Conservation (phyloP, 257 asterid species). For the Nemophila menziesii region DNA sequence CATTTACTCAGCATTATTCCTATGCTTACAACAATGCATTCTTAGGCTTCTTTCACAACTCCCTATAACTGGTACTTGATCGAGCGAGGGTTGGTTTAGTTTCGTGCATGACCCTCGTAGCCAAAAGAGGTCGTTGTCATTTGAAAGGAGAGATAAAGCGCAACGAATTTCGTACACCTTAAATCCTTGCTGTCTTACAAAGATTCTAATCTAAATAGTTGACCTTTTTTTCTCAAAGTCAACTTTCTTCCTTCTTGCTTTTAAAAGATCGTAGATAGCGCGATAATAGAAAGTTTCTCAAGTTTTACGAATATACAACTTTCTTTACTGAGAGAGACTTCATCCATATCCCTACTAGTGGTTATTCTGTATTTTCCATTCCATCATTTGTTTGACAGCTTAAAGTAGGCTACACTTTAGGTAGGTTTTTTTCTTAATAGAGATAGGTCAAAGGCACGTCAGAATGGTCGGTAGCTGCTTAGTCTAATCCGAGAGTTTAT, state of each 20-base stretch:
- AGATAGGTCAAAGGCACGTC: constrained; percentile 12
- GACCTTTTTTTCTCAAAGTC: no score
- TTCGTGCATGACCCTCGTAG: constrained; percentile 3
- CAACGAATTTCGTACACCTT: no score
- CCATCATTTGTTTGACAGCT: constrained; percentile 8
- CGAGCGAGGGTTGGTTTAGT: constrained; percentile 1
- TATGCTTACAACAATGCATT: no score
- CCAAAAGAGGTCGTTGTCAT: constrained; percentile 5
- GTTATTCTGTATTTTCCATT: constrained; percentile 10
- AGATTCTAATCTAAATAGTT: no score
- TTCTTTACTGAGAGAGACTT: no score
- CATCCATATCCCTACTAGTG: no score
- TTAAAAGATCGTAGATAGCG: no score
- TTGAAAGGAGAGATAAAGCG: constrained; percentile 4
- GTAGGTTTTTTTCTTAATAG: constrained; percentile 10
- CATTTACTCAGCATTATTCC: no score
- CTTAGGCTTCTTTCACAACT: background rate
- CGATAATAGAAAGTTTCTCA: no score
- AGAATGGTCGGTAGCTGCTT: constrained; percentile 4
- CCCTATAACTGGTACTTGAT: constrained; percentile 6
- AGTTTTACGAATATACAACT: no score
- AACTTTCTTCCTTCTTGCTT: no score
- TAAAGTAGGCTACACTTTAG: constrained; percentile 10
- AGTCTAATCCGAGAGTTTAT: no score
- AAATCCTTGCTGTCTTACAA: background rate